Percentiles rank a stretch among this genome's conserved stretches.
Evolutionary conservation across 768 basidiomycete genomes (phyloP).

Genomic region (Podaxis sp.): DNA sequence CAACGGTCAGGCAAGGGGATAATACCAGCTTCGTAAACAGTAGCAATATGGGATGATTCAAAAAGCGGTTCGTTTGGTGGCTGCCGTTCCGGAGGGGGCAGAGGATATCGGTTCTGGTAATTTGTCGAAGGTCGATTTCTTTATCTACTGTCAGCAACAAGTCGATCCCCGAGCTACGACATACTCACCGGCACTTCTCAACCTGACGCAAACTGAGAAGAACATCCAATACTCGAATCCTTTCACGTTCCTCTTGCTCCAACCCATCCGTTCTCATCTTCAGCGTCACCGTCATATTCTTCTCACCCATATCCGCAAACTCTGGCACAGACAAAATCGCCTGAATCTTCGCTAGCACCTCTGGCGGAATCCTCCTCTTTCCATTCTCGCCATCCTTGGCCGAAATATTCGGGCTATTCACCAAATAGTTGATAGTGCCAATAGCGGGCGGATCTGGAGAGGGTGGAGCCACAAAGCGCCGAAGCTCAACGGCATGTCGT

Average conservation of each 20-base stretch:
- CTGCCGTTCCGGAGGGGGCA: constrained; percentile 57
- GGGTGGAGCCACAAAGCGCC: constrained; percentile 52
- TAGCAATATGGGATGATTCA: constrained; percentile 53
- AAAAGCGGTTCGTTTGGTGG: constrained; percentile 64
- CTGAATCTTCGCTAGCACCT: constrained; percentile 62
- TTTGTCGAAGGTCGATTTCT: constrained; percentile 44
- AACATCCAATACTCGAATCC: constrained; percentile 57
- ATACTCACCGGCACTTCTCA: constrained; percentile 64
- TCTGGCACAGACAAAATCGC: constrained; percentile 65
- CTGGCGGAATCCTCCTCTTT: constrained; percentile 41
- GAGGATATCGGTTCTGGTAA: constrained; percentile 47
- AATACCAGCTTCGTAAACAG: constrained; percentile 50
- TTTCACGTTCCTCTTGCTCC: constrained; percentile 46
- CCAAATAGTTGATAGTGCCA: constrained; percentile 40
- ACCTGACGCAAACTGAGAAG: constrained; percentile 58
- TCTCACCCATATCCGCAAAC: constrained; percentile 45
- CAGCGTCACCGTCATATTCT: constrained; percentile 52
- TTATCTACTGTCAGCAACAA: constrained; percentile 12
- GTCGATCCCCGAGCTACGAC: neutral
- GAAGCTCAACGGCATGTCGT: constrained; percentile 42
- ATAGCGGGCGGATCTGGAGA: constrained; percentile 33
- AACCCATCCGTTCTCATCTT: constrained; percentile 60
- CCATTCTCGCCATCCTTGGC: constrained; percentile 18
- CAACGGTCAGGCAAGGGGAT: constrained; percentile 23
- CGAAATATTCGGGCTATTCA: constrained; percentile 34